Evolutionary conservation across 768 basidiomycete species (phyloP), one percentile per base, ranked within the genome.

Genomic region (Favolaschia claudopus): DNA sequence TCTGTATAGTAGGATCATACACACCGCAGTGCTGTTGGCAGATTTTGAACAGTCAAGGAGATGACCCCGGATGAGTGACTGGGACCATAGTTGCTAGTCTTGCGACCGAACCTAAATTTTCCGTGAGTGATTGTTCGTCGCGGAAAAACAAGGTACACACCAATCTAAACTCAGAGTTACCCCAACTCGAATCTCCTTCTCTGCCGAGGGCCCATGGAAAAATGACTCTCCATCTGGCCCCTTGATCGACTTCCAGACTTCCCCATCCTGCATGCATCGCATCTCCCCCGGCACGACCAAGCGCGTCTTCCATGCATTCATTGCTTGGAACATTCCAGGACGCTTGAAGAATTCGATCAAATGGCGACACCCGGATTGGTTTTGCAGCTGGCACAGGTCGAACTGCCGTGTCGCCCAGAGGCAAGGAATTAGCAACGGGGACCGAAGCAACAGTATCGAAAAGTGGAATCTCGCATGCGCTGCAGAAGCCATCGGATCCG

Each of bases 31-130:
- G 53, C 33, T 5, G 31, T 37, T 9, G 33, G 25, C 1, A 70
- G 39, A 52, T 70, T 70, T 7, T 63, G 60, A 19, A 69, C 29
- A 46, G 56, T 44, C n/a, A 64, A 60, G 9, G 67, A 67, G 38
- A 68, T 25, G 4, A 64, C 67, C n/a, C 68, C 67, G 1, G 67
- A 67, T 19, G 67, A 66, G 31, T 68, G 64, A 31, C 54, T 60
- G 0, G 68, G 67, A 1, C 64, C 60, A 51, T 55, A 68, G 17
- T 25, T 39, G 34, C 64, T 68, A 3, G 43, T 59, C 14, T 61
- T 65, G 1, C 51, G 29, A 14, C 46, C 47, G 43, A 63, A 64
- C 64, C 66, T 62, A 50, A 42, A 17, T 29, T 28, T 37, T 4
- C 38, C 10, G 10, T 47, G 20, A 34, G 45, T 31, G 55, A 9